Conservation (phyloP, 345 rosid genomes). For the Euclidium syriacum region DNA sequence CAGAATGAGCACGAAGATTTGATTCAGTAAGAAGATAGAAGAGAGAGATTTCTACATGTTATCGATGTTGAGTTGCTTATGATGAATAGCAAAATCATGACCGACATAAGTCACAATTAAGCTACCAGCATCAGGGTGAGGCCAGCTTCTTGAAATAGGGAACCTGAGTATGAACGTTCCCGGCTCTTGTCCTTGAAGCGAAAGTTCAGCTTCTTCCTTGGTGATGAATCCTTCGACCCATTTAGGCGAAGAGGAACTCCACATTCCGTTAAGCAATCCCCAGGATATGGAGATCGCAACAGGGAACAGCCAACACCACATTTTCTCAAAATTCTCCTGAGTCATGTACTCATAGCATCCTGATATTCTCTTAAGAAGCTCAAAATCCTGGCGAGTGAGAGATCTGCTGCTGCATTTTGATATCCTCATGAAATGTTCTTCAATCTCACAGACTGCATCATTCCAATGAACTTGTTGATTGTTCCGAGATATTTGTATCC, state of each 20-base stretch:
- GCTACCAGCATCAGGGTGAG: constrained; percentile 92
- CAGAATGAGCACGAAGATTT: background rate
- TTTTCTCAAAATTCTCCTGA: constrained; percentile 75
- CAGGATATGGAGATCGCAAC: constrained; percentile 59
- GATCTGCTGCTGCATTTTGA: constrained; percentile 62
- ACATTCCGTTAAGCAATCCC: constrained; percentile 44
- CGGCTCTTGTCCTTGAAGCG: constrained; percentile 76
- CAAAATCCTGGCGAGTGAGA: constrained; percentile 64
- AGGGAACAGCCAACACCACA: constrained; percentile 93
- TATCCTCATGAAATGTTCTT: constrained; percentile 74
- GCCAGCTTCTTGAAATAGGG: constrained; percentile 93
- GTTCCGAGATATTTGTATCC: constrained; percentile 61
- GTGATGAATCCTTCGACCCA: constrained; percentile 92
- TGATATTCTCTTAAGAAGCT: constrained; percentile 56
- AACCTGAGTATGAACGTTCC: constrained; percentile 82
- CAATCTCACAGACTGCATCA: constrained; percentile 50
- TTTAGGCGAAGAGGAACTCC: constrained; percentile 60
- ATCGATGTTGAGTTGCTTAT: constrained; percentile 58
- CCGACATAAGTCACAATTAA: constrained; percentile 73
- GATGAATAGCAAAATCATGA: constrained; percentile 48
- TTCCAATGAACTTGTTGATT: constrained; percentile 61
- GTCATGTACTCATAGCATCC: constrained; percentile 70
- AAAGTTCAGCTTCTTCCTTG: constrained; percentile 82
- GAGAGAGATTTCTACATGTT: constrained; percentile 35
- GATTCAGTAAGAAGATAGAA: background rate